phyloP scores from a whole-genome alignment of 768 basidiomycete species.

The Cubamyces sp. region DNA sequence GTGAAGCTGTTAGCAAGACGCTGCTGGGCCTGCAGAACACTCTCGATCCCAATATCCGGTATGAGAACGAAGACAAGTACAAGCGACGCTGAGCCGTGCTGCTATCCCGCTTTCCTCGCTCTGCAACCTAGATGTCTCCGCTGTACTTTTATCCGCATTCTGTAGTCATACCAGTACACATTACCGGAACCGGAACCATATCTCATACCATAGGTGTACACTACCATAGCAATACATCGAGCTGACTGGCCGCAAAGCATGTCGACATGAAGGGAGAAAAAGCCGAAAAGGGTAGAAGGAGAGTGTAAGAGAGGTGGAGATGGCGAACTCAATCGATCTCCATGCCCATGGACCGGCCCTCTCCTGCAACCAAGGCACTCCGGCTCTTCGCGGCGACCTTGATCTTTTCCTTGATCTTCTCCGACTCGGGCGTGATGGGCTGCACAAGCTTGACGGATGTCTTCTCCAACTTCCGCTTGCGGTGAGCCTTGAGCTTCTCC shows the following conservation, averaged over 20 bases:
- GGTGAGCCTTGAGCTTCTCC: conserved; percentile 76
- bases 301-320: not conserved
- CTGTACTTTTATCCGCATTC: conserved; percentile 23
- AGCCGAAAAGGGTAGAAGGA: not conserved
- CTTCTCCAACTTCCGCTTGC: conserved; percentile 62
- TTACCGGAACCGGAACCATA: conserved; percentile 15
- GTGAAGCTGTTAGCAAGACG: conserved; percentile 95
- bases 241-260: conserved; percentile 20
- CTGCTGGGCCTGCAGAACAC: conserved; percentile 92
- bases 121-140: conserved; percentile 12
- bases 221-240: conserved; percentile 28
- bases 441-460: conserved; percentile 67
- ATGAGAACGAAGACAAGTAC: conserved; percentile 93
- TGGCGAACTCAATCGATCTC: conserved; percentile 62
- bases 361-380: conserved; percentile 80
- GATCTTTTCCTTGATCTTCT: conserved; percentile 76
- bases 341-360: conserved; percentile 92
- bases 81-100: conserved; percentile 63
- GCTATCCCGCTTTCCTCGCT: not conserved
- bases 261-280: conserved; percentile 15
- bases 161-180: conserved; percentile 27
- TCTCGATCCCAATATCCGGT: conserved; percentile 80
- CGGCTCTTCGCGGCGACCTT: conserved; percentile 64
- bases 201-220: conserved; percentile 28
- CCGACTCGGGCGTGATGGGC: conserved; percentile 54